A percentile compares a stretch with the other conserved stretches of the same genome.
Conservation (phyloP, 2,329 filamentous ascomycete species). For the Karstenula rhodostoma region DNA sequence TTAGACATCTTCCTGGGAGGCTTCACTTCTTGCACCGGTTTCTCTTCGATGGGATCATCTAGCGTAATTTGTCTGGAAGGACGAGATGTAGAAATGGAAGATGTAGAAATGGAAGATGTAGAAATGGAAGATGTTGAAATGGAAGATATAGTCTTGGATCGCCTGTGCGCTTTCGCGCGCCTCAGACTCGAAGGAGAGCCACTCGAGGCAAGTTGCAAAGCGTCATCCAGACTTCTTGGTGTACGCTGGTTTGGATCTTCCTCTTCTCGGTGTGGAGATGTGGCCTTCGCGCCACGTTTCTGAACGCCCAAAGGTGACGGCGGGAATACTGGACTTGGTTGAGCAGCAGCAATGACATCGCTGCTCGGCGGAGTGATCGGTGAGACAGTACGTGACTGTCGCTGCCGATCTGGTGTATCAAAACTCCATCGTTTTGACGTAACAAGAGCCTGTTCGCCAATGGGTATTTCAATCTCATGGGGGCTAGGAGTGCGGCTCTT, state of each 20-base stretch:
- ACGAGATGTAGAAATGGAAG: conserved; percentile 34
- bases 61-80: conserved; percentile 47
- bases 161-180: conserved; percentile 50
- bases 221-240: conserved; percentile 48
- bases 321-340: conserved; percentile 28
- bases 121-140: too few species aligned
- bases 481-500: conserved; percentile 57
- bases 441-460: conserved; percentile 64
- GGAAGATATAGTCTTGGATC: conserved; percentile 41
- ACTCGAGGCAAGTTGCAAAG: conserved; percentile 40
- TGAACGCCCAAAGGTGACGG: conserved; percentile 27
- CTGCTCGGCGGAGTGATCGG: conserved; percentile 49
- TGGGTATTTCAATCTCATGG: conserved; percentile 66
- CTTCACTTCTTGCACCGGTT: conserved; percentile 19
- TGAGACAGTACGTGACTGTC: conserved; percentile 41
- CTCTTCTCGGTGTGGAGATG: conserved; percentile 21
- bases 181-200: conserved; percentile 45
- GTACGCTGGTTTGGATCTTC: conserved; percentile 38
- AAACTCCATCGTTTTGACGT: conserved; percentile 56
- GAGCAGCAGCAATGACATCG: conserved; percentile 42
- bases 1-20: conserved; percentile 43
- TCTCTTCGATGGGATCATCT: conserved; percentile 41
- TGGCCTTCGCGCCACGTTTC: not conserved
- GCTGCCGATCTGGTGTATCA: conserved; percentile 42
- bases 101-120: too few species aligned